Base-by-base conservation (phyloP, 805 yeast genomes). In the Wickerhamiella brachini region DNA sequence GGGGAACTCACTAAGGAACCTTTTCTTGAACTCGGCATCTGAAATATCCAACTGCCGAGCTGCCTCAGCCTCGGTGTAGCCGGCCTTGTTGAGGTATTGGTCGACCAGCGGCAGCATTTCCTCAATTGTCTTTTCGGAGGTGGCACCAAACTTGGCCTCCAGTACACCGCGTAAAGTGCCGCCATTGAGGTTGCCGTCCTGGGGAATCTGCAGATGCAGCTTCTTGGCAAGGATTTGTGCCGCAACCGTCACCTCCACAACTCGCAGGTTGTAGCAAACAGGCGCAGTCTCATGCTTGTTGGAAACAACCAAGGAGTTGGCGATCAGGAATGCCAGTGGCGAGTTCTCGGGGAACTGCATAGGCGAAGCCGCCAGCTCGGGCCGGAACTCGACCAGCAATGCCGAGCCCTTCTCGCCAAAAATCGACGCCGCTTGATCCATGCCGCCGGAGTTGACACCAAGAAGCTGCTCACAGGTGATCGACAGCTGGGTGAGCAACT, bases 371-470 rank as follows among this genome's bases (percentile, higher is more conserved):
- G 62, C 66, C 46, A 83, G 68, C 54, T 69, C 62, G 1, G 89
- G 88, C 54, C 73, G 71, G 66, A 81, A 82, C 56, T 75, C 76
- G 18, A 82, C 77, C 56, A 74, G 72, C 50, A 81, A 65, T 1
- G 81, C 82, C 55, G 81, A 77, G 53, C 71, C 72, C 43, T 65
- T 67, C 58, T 74, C 78, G 20, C 88, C 87, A 56, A 75, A 80
- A 22, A 83, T 72, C 0, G 83, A 77, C 2, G 87, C 88, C 47
- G 82, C 74, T 65, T 82, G 88, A 62, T 82, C 88, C 83, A 82
- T 77, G 41, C 88, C 87, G n/a, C 88, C 89, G 37, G 81, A 78
- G 62, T 79, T 81, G 49, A 82, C 83, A 37, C 88, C 88, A 38
- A 82, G 78, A 50, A 77, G 77, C 65, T 81, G 85, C 61, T 82